phyloP scores from a whole-genome alignment of 83 land plant genomes.

The Picea engelmannii region DNA sequence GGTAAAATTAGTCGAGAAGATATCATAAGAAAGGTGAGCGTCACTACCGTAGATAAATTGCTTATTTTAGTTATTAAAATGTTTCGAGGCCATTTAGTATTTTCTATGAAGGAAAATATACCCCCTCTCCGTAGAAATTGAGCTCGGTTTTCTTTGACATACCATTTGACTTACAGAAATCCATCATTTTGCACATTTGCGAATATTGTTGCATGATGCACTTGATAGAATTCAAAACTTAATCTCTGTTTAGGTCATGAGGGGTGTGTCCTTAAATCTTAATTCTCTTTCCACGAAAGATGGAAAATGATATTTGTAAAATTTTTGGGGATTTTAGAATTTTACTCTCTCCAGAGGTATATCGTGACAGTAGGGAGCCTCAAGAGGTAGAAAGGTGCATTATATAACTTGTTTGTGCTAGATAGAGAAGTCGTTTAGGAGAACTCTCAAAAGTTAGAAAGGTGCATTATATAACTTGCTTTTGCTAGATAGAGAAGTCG shows the following conservation, averaged over 20 bases:
- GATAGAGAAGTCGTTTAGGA: background rate
- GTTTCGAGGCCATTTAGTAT: slow-evolving; percentile 25
- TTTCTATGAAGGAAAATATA: background rate
- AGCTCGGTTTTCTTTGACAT: background rate
- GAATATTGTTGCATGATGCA: background rate
- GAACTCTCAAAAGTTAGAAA: too few species aligned
- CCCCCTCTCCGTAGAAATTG: background rate
- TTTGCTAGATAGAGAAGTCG: background rate
- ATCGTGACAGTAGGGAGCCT: background rate
- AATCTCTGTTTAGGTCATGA: too few species aligned
- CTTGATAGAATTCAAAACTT: background rate
- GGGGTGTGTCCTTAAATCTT: too few species aligned
- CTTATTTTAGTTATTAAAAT: slow-evolving; percentile 34
- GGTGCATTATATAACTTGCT: too few species aligned
- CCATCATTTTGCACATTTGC: background rate
- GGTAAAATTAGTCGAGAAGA: slow-evolving; percentile 31
- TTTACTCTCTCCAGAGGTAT: background rate
- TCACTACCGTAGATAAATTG: too few species aligned
- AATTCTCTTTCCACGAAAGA: background rate
- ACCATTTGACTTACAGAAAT: background rate
- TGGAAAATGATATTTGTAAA: background rate
- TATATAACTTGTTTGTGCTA: background rate
- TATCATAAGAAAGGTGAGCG: too few species aligned
- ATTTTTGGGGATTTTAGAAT: background rate
- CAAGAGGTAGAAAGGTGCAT: background rate